These are phyloP conservation scores for Platanthera zijinensis DNA, from an alignment of 106 monocot genomes.

Conservation along the genomic window DNA sequence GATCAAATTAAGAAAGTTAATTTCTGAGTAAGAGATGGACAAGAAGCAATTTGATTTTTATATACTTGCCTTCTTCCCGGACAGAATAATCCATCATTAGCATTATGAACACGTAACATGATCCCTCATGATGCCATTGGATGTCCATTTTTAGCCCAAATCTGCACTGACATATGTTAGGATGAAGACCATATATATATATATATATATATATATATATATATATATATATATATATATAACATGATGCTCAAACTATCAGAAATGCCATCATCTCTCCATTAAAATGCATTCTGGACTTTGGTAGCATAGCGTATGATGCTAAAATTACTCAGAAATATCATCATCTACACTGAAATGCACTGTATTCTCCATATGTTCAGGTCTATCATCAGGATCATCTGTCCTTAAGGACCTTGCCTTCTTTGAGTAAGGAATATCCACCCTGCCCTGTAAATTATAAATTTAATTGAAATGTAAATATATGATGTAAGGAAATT, in stretches of 20 bases:
- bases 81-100: not conserved
- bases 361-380: not conserved
- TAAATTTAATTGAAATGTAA: conserved; percentile 1
- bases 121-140: conserved; percentile 1
- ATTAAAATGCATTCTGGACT: not conserved
- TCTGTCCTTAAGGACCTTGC: conserved; percentile 7
- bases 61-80: not conserved
- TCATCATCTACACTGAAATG: conserved; percentile 11
- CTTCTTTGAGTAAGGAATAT: conserved; percentile 8
- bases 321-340: conserved; percentile 5
- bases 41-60: conserved; percentile 3
- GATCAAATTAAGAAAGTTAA: not conserved
- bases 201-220: too few species aligned
- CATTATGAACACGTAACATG: not conserved
- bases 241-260: not conserved
- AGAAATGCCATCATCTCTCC: not conserved
- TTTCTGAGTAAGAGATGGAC: not conserved
- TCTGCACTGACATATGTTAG: not conserved
- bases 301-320: not conserved
- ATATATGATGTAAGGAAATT: not conserved
- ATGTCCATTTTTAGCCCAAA: not conserved
- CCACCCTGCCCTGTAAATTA: conserved; percentile 5
- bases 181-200: too few species aligned
- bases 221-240: conserved; percentile 4
- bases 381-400: conserved; percentile 4